Conservation (phyloP, 2,329 filamentous ascomycete genomes). For the Chlorencoelia australis region DNA sequence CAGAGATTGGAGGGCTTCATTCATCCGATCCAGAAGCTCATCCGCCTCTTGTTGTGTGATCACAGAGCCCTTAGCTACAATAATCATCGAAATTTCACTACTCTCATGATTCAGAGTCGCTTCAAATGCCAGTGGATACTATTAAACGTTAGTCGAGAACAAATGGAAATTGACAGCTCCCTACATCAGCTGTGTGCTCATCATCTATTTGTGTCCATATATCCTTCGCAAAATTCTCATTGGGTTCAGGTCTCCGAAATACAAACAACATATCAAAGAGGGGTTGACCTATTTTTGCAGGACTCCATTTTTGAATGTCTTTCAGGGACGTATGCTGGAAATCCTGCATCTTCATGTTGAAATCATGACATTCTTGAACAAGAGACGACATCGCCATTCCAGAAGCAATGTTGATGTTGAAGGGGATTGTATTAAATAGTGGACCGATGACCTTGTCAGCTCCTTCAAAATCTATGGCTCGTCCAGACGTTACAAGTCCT, state of each 20-base stretch:
- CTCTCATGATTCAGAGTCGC: constrained; percentile 43
- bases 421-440: constrained; percentile 83
- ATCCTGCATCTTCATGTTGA: constrained; percentile 55
- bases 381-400: constrained; percentile 48
- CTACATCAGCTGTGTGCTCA: constrained; percentile 31
- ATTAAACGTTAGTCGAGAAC: constrained; percentile 10
- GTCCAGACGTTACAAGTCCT: constrained; percentile 71
- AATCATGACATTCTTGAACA: constrained; percentile 56
- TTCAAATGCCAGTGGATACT: constrained; percentile 63
- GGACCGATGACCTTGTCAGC: constrained; percentile 66
- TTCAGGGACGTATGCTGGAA: constrained; percentile 74
- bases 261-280: constrained; percentile 78
- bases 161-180: constrained; percentile 10
- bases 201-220: constrained; percentile 47
- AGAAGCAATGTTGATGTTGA: constrained; percentile 38
- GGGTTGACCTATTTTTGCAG: constrained; percentile 36
- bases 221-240: constrained; percentile 19
- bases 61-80: constrained; percentile 46
- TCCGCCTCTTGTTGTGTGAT: constrained; percentile 28
- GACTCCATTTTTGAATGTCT: constrained; percentile 71
- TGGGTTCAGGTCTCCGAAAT: constrained; percentile 50
- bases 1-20: constrained; percentile 18
- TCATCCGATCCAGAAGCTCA: constrained; percentile 34
- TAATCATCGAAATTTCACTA: constrained; percentile 40
- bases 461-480: constrained; percentile 56